phyloP scores from a whole-genome alignment of 257 asterid genomes.

The Jaltomata sinuosa region DNA sequence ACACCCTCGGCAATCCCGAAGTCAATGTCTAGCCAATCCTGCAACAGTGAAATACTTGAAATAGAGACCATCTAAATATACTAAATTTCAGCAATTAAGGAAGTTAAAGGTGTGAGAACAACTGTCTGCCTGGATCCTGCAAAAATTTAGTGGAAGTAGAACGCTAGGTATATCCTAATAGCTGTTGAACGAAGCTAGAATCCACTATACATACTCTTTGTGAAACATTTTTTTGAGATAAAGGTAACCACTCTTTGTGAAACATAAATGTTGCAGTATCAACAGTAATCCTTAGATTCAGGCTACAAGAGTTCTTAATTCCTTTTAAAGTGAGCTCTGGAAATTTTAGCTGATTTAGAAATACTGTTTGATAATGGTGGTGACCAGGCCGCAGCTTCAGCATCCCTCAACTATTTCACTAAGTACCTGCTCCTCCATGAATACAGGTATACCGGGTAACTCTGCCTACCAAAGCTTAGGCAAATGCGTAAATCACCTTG shows the following conservation, averaged over 20 bases:
- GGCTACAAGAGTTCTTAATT: neutral
- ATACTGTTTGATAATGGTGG: neutral
- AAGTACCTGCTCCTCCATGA: neutral
- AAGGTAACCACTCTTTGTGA: neutral
- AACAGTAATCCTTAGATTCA: neutral
- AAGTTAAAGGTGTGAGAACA: neutral
- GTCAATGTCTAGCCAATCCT: slow-evolving; percentile 99
- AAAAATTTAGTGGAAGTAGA: neutral
- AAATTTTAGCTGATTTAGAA: neutral
- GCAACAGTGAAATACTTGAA: slow-evolving; percentile 10
- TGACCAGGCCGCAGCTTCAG: neutral
- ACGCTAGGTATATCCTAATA: neutral
- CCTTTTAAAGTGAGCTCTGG: neutral
- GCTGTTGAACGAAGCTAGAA: neutral
- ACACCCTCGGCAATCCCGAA: slow-evolving; percentile 97
- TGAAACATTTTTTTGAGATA: too few species aligned
- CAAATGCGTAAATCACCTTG: neutral
- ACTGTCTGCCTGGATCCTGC: neutral
- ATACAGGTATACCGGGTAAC: neutral
- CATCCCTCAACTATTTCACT: neutral
- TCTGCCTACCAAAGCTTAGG: neutral
- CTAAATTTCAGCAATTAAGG: neutral
- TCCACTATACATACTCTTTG: neutral
- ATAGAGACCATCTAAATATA: slow-evolving; percentile 11
- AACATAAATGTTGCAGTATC: neutral